Evolutionary conservation across 257 asterid species (phyloP).

Genomic region (Nicotiana sylvestris): DNA sequence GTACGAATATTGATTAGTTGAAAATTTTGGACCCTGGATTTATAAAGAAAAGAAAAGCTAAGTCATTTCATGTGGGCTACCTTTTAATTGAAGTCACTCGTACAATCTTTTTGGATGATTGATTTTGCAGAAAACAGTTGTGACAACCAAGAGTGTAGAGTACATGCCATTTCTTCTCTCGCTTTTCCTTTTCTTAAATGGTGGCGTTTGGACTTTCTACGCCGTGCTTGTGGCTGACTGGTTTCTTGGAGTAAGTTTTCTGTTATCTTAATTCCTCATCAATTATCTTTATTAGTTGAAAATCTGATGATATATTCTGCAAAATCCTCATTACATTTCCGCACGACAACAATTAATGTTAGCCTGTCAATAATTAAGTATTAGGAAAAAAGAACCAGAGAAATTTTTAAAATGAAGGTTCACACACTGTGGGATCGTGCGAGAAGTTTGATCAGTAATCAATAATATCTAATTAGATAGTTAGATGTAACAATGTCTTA

Average conservation of each 20-base stretch:
- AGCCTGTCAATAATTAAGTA: neutral
- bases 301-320: neutral
- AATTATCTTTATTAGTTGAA: neutral
- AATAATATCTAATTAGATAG: neutral
- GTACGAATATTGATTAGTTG: too few relatives aligned
- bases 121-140: slow-evolving; percentile 54
- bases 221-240: slow-evolving; percentile 58
- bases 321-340: neutral
- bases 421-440: neutral
- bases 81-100: neutral
- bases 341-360: neutral
- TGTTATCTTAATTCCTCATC: neutral
- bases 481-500: neutral
- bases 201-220: slow-evolving; percentile 79
- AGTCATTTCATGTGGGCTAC: neutral
- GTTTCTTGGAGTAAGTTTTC: slow-evolving; percentile 73
- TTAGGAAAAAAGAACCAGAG: neutral
- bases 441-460: neutral
- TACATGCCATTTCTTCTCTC: slow-evolving; percentile 83
- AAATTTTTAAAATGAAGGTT: neutral
- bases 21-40: neutral
- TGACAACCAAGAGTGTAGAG: slow-evolving; percentile 62
- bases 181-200: slow-evolving; percentile 64
- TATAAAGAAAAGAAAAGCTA: neutral
- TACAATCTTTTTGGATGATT: neutral